Base-by-base conservation (phyloP, 495 filamentous ascomycete genomes). In the Talaromyces proteolyticus region DNA sequence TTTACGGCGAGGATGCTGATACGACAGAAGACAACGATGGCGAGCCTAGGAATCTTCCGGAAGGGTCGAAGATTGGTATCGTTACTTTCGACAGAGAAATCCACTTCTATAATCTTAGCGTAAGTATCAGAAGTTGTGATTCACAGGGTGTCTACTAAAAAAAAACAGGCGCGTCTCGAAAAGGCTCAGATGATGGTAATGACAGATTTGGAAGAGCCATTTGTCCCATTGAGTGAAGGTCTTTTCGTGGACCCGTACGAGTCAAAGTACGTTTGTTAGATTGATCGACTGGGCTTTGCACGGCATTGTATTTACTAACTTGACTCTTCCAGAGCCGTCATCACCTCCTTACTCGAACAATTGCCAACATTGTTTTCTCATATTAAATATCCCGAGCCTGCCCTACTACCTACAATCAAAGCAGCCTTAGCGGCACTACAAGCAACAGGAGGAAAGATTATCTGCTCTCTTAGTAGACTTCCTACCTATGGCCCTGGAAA, bases 161-260 rank as follows among this genome's bases (percentile, higher is more conserved):
- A 7, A 3, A n/a, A 4, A 40, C 54, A 89, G 86, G 69, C 89
- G 17, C 71, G 80, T 23, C 70, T 96, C 22, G 88, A 95, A 43
- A 82, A 89, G 69, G 88, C 93, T 4, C 93, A 99, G 59, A 96
- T 97, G 92, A 82, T 97, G 74, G 91, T 97, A 16, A 95, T 97
- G 90, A 88, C 93, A 8, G 93, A 99, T 61, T 79, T 99, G 49
- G 90, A 99, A 55, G 93, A 99, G 55, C 92, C 93, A 0, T 99
- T 99, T 63, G 85, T 96, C 6, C 93, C 94, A 40, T 72, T 97
- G 14, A 89, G 86, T 54, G 87, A 95, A 43, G 91, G 91, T 8
- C 73, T 97, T 3, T 96, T 99, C 66, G 92, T 96, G 3, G 93
- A 99, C 64, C 91, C 94, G 8, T 87, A 95, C 58, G 88, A 95